Conservation (phyloP, 768 basidiomycete species). For the Atractiella rhizophila region DNA sequence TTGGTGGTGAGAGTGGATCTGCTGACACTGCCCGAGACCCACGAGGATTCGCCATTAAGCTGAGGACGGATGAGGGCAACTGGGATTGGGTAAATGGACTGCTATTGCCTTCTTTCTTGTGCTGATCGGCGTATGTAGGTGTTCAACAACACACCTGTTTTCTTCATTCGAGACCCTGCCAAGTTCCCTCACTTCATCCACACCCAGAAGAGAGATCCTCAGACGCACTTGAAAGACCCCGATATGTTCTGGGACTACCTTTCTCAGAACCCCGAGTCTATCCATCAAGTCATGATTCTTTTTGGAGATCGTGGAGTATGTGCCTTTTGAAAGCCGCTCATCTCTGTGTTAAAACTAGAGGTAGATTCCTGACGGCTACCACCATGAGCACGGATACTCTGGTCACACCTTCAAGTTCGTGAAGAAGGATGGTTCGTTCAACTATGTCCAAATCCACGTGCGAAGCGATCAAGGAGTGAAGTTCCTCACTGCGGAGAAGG, state of each 20-base stretch:
- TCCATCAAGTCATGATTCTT: slow-evolving; percentile 27
- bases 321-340: too few species aligned
- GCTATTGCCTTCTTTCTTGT: not conserved
- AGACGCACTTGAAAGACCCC: slow-evolving; percentile 51
- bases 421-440: slow-evolving; percentile 19
- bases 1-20: slow-evolving; percentile 27
- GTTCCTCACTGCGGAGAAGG: slow-evolving; percentile 46
- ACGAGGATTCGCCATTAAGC: slow-evolving; percentile 26
- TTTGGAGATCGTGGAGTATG: slow-evolving; percentile 28
- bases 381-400: slow-evolving; percentile 71
- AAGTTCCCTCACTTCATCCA: slow-evolving; percentile 29
- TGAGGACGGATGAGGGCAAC: slow-evolving; percentile 25
- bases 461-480: slow-evolving; percentile 23
- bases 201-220: slow-evolving; percentile 39
- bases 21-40: slow-evolving; percentile 26
- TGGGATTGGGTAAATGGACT: slow-evolving; percentile 22
- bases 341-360: too few species aligned
- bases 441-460: slow-evolving; percentile 24
- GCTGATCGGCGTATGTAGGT: not conserved
- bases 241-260: slow-evolving; percentile 37
- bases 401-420: slow-evolving; percentile 27
- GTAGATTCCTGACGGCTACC: slow-evolving; percentile 30
- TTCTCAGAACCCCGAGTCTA: slow-evolving; percentile 22
- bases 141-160: slow-evolving; percentile 21
- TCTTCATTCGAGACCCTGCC: slow-evolving; percentile 22